Evolutionary conservation across 2,329 filamentous ascomycete species (phyloP).

Genomic region (Lasiodiplodia citricola): DNA sequence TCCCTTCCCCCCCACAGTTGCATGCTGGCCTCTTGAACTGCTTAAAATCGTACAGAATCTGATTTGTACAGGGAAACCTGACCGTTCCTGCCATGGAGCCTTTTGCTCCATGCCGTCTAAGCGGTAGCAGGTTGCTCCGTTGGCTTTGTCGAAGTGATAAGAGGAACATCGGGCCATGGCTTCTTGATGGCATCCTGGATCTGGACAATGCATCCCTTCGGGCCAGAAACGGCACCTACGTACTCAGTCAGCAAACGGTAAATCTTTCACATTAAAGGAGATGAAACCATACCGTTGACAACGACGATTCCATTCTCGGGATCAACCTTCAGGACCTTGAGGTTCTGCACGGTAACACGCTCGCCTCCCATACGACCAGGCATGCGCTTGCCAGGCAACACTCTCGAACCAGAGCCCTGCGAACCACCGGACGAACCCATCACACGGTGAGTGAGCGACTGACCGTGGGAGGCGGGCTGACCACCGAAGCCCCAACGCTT

Average conservation of each 20-base stretch:
- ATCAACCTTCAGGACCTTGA: slow-evolving; percentile 88
- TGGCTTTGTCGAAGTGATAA: neutral
- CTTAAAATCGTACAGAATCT: neutral
- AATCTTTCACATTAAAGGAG: neutral
- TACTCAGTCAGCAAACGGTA: neutral
- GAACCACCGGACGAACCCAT: slow-evolving; percentile 89
- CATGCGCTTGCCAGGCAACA: slow-evolving; percentile 97
- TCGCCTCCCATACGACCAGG: slow-evolving; percentile 92
- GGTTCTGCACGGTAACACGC: slow-evolving; percentile 86
- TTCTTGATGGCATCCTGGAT: slow-evolving; percentile 93
- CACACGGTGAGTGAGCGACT: slow-evolving; percentile 89
- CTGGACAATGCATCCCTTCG: slow-evolving; percentile 83
- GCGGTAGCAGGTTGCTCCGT: neutral
- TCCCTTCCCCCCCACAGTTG: neutral
- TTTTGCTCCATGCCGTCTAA: slow-evolving; percentile 24
- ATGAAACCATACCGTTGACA: slow-evolving; percentile 69
- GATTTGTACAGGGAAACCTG: neutral
- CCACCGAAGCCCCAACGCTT: slow-evolving; percentile 91
- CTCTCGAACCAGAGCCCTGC: slow-evolving; percentile 90
- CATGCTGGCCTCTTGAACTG: neutral
- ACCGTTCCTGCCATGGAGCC: neutral
- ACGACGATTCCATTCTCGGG: slow-evolving; percentile 85
- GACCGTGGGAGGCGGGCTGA: slow-evolving; percentile 92
- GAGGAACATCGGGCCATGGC: slow-evolving; percentile 61
- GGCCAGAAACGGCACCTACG: slow-evolving; percentile 76